A percentile compares a stretch with the other conserved stretches of the same genome.
Conservation (phyloP, 1,284 basidiomycete genomes). For the Cutaneotrichosporon mucoides region DNA sequence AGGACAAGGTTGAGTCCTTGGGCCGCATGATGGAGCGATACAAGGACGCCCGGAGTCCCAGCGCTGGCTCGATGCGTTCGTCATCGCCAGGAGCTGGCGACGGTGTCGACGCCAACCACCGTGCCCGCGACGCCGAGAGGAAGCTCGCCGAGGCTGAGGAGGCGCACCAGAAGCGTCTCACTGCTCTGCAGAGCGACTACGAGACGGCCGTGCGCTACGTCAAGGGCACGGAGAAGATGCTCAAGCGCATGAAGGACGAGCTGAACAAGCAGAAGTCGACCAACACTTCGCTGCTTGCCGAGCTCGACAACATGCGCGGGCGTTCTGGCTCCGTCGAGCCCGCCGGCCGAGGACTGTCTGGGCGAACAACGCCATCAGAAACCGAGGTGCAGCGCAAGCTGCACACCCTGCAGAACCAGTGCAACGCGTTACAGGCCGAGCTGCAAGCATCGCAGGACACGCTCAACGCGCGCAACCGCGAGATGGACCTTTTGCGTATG, state of each 20-base stretch:
- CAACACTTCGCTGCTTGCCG: constrained; percentile 71
- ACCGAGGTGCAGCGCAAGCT: constrained; percentile 57
- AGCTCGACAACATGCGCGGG: constrained; percentile 66
- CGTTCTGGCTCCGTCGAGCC: constrained; percentile 56
- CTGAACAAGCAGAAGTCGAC: constrained; percentile 79
- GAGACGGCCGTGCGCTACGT: constrained; percentile 54
- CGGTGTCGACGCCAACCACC: constrained; percentile 51
- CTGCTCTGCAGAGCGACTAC: constrained; percentile 90
- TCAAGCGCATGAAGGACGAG: constrained; percentile 94
- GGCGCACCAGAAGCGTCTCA: constrained; percentile 60
- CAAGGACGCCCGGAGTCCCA: constrained; percentile 52
- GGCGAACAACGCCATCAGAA: constrained; percentile 72
- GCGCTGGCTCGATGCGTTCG: constrained; percentile 35
- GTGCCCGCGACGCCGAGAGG: constrained; percentile 56
- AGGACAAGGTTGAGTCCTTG: constrained; percentile 63
- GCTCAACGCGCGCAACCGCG: constrained; percentile 66
- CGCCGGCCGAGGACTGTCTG: constrained; percentile 62
- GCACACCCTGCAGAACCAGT: constrained; percentile 68
- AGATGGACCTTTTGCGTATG: constrained; percentile 60
- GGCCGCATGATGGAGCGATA: constrained; percentile 63
- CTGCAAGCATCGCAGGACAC: constrained; percentile 71
- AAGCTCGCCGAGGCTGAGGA: constrained; percentile 74
- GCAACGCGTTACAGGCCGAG: constrained; percentile 69
- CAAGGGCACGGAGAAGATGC: constrained; percentile 98
- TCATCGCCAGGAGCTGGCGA: constrained; percentile 22